phyloP scores from a whole-genome alignment of 179 eudicot species.

The Carnegiea gigantea region DNA sequence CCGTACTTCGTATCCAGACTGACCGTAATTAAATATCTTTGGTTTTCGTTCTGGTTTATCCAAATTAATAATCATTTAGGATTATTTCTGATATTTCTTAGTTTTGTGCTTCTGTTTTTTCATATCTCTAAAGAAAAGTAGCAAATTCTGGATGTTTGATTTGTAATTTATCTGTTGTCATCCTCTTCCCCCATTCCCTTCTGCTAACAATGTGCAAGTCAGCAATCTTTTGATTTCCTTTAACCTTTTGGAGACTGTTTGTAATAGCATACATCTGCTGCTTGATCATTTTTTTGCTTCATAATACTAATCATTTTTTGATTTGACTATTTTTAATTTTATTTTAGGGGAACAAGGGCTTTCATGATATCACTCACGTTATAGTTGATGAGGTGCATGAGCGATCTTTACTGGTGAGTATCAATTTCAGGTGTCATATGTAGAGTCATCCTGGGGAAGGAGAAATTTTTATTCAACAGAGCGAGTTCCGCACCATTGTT shows the following conservation, averaged over 20 bases:
- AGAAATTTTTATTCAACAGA: background rate
- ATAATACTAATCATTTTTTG: background rate
- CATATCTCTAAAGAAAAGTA: background rate
- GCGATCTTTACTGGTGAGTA: slow-evolving; percentile 92
- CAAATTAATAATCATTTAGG: background rate
- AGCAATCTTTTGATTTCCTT: background rate
- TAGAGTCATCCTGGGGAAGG: background rate
- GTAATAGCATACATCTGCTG: background rate
- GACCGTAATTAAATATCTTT: background rate
- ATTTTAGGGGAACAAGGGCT: slow-evolving; percentile 78
- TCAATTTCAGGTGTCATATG: background rate
- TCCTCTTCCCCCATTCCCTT: background rate
- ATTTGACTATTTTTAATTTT: slow-evolving; percentile 17
- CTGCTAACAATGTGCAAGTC: background rate
- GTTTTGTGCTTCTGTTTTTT: background rate
- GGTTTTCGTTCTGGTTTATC: background rate
- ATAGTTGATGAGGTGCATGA: slow-evolving; percentile 99
- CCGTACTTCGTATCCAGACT: background rate
- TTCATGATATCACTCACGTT: slow-evolving; percentile 82
- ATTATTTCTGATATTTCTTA: background rate
- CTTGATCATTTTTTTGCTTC: background rate
- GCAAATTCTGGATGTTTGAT: background rate
- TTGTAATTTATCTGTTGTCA: background rate
- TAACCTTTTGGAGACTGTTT: background rate
- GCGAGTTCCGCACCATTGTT: background rate